Conservation (phyloP, 148 eudicot species). For the Dianthus caryophyllus region DNA sequence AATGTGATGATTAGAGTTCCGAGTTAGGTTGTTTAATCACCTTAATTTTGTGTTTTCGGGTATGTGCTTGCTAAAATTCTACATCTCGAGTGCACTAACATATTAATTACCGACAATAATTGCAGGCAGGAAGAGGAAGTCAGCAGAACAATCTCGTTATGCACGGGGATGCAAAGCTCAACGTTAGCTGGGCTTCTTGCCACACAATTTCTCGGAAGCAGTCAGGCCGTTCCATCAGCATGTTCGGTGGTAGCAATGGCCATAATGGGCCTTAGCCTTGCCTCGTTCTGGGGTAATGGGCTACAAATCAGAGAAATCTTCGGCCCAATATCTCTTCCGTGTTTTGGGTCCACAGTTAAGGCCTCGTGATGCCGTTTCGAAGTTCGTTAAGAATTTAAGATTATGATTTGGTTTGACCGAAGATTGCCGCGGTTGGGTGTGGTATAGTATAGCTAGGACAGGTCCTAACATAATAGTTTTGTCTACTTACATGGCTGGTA, state of each 20-base stretch:
- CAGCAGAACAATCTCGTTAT: constrained; percentile 77
- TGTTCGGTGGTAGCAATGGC: constrained; percentile 98
- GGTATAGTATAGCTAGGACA: constrained; percentile 15
- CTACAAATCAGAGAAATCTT: constrained; percentile 58
- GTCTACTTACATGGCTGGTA: constrained; percentile 16
- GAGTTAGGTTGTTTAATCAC: too few species aligned
- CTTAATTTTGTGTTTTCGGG: too few species aligned
- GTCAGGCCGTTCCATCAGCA: constrained; percentile 92
- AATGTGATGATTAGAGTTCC: too few species aligned
- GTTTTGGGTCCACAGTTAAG: constrained; percentile 42
- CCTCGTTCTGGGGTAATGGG: constrained; percentile 93
- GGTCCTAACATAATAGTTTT: constrained; percentile 19
- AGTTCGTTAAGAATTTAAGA: not conserved
- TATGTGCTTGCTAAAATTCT: too few species aligned
- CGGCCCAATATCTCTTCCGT: constrained; percentile 26
- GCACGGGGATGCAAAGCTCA: constrained; percentile 99
- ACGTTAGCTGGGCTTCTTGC: constrained; percentile 97
- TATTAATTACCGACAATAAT: not conserved
- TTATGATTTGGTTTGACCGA: not conserved
- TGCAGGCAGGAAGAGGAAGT: constrained; percentile 89
- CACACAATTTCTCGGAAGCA: constrained; percentile 78
- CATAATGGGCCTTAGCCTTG: constrained; percentile 90
- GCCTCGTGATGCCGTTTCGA: constrained; percentile 19
- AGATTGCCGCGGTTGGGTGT: constrained; percentile 9
- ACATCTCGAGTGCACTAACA: too few species aligned